A percentile compares a stretch with the other conserved stretches of the same genome.
Evolutionary conservation across 2,329 filamentous ascomycete genomes (phyloP).

Genomic region (Colletotrichum limetticola): DNA sequence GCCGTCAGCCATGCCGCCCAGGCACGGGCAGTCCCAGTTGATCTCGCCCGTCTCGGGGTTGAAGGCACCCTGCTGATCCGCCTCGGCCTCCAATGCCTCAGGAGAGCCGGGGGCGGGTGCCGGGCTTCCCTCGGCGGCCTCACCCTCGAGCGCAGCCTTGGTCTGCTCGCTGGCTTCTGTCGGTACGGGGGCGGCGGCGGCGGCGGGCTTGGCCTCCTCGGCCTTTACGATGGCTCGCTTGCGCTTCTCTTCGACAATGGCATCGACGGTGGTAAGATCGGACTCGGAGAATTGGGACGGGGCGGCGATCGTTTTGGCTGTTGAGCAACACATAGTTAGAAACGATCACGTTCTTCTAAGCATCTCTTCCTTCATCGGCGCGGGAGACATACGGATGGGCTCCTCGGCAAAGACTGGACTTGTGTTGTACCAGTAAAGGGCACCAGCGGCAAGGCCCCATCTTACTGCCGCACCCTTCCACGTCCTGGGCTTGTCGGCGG

Average conservation of each 20-base stretch:
- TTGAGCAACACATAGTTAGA: not conserved
- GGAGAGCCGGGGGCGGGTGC: constrained; percentile 48
- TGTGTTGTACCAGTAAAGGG: constrained; percentile 95
- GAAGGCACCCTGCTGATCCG: constrained; percentile 89
- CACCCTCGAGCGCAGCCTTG: constrained; percentile 36
- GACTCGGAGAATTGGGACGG: constrained; percentile 66
- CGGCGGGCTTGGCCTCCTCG: constrained; percentile 40
- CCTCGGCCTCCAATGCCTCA: constrained; percentile 79
- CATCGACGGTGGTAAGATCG: constrained; percentile 72
- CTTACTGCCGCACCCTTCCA: constrained; percentile 83
- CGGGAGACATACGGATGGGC: constrained; percentile 70
- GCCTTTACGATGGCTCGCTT: constrained; percentile 53
- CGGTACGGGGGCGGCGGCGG: constrained; percentile 33
- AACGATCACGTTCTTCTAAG: too few species aligned
- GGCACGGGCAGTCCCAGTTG: constrained; percentile 99
- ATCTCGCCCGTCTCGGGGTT: constrained; percentile 99
- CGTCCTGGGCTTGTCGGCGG: constrained; percentile 75
- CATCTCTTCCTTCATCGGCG: not conserved
- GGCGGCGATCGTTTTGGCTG: constrained; percentile 49
- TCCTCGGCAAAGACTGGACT: constrained; percentile 89
- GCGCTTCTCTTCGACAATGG: constrained; percentile 73
- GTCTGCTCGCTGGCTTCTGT: constrained; percentile 37
- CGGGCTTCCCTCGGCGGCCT: constrained; percentile 15
- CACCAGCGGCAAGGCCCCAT: constrained; percentile 79
- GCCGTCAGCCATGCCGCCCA: constrained; percentile 96